A percentile compares a stretch with the other conserved stretches of the same genome.
Evolutionary conservation across 352 stramenopile species (phyloP).

Genomic region (Thalassiosira livingstoniorum): DNA sequence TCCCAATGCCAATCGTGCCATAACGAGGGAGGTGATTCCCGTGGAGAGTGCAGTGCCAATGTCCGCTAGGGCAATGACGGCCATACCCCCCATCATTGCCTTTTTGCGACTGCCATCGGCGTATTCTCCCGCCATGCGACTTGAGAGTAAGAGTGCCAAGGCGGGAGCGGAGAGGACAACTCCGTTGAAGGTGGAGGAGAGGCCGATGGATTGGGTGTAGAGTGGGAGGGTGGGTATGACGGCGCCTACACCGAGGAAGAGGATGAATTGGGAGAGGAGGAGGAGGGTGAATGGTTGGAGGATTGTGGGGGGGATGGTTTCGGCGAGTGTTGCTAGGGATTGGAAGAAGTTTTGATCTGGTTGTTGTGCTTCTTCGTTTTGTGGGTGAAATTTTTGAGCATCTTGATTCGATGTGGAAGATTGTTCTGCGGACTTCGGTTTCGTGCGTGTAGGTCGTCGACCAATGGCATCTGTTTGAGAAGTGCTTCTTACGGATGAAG

Average conservation of each 20-base stretch:
- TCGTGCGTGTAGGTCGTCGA: neutral
- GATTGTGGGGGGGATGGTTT: slow-evolving; percentile 22
- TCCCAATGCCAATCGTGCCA: slow-evolving; percentile 72
- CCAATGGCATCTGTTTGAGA: slow-evolving; percentile 45
- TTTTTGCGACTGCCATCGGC: slow-evolving; percentile 72
- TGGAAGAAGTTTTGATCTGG: too few relatives aligned
- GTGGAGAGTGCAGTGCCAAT: slow-evolving; percentile 63
- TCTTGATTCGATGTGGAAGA: too few relatives aligned
- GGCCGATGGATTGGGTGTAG: slow-evolving; percentile 79
- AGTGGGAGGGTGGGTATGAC: slow-evolving; percentile 80
- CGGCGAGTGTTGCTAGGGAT: neutral
- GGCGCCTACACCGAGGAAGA: slow-evolving; percentile 81
- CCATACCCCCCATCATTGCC: slow-evolving; percentile 80
- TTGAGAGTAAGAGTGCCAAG: slow-evolving; percentile 62
- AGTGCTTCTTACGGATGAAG: slow-evolving; percentile 35
- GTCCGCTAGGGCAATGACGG: slow-evolving; percentile 73
- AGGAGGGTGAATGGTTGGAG: slow-evolving; percentile 66
- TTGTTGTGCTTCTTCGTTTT: too few relatives aligned
- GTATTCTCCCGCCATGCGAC: slow-evolving; percentile 52
- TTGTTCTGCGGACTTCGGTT: neutral
- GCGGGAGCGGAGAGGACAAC: slow-evolving; percentile 80
- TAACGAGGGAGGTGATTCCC: slow-evolving; percentile 51
- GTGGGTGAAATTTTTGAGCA: too few relatives aligned
- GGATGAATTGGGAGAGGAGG: slow-evolving; percentile 76
- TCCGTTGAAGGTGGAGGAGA: slow-evolving; percentile 68